These are phyloP conservation scores for Datisca glomerata DNA, from an alignment of 306 rosid genomes.

Conservation along the genomic window DNA sequence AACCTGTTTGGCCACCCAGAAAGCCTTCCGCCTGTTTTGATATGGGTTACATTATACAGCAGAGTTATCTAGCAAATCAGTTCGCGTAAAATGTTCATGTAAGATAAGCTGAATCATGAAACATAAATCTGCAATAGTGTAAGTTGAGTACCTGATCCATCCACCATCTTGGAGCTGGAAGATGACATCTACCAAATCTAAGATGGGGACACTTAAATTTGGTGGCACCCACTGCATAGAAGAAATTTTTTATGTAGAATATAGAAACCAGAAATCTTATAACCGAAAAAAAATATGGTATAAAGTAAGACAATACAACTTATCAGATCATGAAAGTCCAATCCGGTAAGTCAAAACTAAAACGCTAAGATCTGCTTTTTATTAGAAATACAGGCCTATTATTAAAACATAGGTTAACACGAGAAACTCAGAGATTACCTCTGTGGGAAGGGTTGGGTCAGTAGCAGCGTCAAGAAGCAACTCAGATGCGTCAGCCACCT, in stretches of 20 bases:
- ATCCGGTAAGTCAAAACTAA: not conserved
- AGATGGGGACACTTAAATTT: slow-evolving; percentile 74
- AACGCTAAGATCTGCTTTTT: too few relatives aligned
- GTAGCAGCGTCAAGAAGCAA: slow-evolving; percentile 47
- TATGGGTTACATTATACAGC: not conserved
- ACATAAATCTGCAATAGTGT: not conserved
- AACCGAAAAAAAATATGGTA: not conserved
- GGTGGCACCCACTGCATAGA: slow-evolving; percentile 94
- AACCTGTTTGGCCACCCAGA: slow-evolving; percentile 97
- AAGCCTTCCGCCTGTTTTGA: slow-evolving; percentile 69
- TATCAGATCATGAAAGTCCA: slow-evolving; percentile 2
- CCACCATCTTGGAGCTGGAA: slow-evolving; percentile 97
- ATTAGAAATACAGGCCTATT: too few relatives aligned
- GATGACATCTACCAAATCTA: slow-evolving; percentile 88
- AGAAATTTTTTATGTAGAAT: slow-evolving; percentile 12
- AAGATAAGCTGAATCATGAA: not conserved
- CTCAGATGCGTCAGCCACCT: slow-evolving; percentile 27
- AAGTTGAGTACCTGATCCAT: slow-evolving; percentile 76
- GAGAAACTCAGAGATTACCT: slow-evolving; percentile 34
- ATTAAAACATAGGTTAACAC: too few relatives aligned
- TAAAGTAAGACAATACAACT: not conserved
- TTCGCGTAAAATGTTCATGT: not conserved
- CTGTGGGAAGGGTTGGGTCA: slow-evolving; percentile 60
- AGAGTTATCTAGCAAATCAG: not conserved
- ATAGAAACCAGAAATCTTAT: slow-evolving; percentile 13